Evolutionary conservation across 2,329 filamentous ascomycete species (phyloP), one percentile per base, ranked within the genome.

Genomic region (Ophiobolus disseminans): DNA sequence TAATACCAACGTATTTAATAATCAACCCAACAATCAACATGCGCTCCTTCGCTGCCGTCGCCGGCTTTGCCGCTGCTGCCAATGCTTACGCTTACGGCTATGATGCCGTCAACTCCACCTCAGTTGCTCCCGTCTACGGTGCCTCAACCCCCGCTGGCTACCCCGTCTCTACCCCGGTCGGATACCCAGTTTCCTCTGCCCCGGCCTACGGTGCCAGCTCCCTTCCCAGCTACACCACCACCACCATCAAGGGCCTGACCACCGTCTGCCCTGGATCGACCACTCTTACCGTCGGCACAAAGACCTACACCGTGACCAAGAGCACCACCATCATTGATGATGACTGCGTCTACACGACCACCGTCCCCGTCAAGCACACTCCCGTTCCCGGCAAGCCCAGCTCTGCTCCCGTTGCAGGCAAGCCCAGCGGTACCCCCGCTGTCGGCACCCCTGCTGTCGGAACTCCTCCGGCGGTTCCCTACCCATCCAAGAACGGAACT

Each of bases 1-100:
- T 68, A 70, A 69, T 71, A 69, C 64, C 65, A 61, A 59, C 61
- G 62, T 66, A 70, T 56, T 60, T 64, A 70, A 65, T 63, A 59
- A 58, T 60, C 50, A 56, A 52, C 53, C 50, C 45, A 52, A 62
- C 64, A 62, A 63, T 69, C 72, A 75, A 68, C 43, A 75, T 75
- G 73, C 66, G 65, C 53, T 73, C 68, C 63, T 66, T 69, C 58
- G 65, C 64, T 47, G 57, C 62, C 52, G 48, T 68, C 50, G 62
- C 69, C 55, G 60, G 63, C 57, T 44, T 71, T 53, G 66, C 62
- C 35, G 69, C 62, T 45, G 61, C 53, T 38, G 66, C 57, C 47
- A 46, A 58, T 41, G 62, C 64, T 47, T 43, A 34, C 23, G 50
- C 50, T 9, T 50, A 50, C 28, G 39, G 39, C 42, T 53, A 53